These are phyloP conservation scores for Penicillium brevicompactum DNA, from an alignment of 2,329 filamentous ascomycete genomes.

Conservation along the genomic window DNA sequence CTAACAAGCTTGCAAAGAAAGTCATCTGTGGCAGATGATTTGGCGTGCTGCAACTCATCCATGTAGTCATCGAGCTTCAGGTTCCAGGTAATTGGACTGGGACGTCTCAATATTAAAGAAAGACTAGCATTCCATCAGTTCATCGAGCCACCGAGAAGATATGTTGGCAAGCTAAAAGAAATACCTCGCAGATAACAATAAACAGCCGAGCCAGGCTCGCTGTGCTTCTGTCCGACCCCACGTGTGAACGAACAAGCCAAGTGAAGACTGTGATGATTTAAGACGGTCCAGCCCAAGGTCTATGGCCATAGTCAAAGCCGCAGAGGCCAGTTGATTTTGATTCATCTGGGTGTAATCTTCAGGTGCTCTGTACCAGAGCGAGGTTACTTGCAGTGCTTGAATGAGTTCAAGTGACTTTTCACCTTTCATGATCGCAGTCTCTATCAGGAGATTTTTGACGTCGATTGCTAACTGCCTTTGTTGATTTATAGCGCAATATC, in stretches of 20 bases:
- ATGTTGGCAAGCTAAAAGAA: neutral
- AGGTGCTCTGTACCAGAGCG: constrained; percentile 14
- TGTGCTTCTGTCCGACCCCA: neutral
- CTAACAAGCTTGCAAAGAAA: constrained; percentile 2
- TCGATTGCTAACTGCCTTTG: constrained; percentile 9
- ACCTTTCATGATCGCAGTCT: constrained; percentile 8
- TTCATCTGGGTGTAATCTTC: constrained; percentile 8
- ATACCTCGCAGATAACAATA: neutral
- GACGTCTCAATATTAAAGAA: constrained; percentile 10
- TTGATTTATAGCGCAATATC: constrained; percentile 1
- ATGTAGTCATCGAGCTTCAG: constrained; percentile 6
- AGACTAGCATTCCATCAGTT: constrained; percentile 5
- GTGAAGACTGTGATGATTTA: neutral
- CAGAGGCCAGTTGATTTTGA: constrained; percentile 8
- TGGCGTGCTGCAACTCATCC: neutral
- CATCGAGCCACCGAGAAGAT: neutral
- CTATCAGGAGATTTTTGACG: neutral
- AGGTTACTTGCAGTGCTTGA: constrained; percentile 10
- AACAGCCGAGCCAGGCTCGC: neutral
- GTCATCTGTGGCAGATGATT: constrained; percentile 1
- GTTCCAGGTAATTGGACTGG: neutral
- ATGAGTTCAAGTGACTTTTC: constrained; percentile 14
- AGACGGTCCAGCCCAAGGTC: constrained; percentile 10
- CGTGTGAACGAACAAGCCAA: neutral
- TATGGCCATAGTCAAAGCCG: constrained; percentile 8